A percentile compares a stretch with the other conserved stretches of the same genome.
Conservation (phyloP, 495 filamentous ascomycete genomes). For the Neurospora sp. region DNA sequence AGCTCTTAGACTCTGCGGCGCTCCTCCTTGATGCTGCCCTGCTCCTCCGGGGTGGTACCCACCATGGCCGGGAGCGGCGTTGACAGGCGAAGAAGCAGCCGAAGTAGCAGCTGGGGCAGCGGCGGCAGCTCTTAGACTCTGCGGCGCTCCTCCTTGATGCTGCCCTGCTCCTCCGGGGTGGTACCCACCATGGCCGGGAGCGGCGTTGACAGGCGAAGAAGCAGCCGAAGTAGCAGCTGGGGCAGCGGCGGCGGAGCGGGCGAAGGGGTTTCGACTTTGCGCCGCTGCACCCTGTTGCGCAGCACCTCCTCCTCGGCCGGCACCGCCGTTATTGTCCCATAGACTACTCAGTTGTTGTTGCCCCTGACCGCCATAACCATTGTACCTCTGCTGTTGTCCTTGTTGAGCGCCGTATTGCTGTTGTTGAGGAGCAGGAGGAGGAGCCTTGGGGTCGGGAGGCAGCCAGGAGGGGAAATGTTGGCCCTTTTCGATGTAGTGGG, state of each 20-base stretch:
- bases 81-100: no score
- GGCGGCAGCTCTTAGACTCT: slow-evolving; percentile 47
- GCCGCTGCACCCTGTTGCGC: slow-evolving; percentile 6
- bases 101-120: no score
- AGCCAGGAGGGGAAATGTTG: slow-evolving; percentile 81
- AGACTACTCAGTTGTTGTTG: slow-evolving; percentile 56
- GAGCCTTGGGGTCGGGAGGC: slow-evolving; percentile 70
- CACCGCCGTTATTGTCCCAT: slow-evolving; percentile 60
- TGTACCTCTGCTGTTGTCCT: slow-evolving; percentile 26
- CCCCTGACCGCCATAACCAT: slow-evolving; percentile 13
- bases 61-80: no score
- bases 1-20: no score
- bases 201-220: slow-evolving; percentile 22
- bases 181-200: slow-evolving; percentile 28
- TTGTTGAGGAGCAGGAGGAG: slow-evolving; percentile 35
- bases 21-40: no score
- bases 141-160: slow-evolving; percentile 41
- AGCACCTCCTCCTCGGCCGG: slow-evolving; percentile 18
- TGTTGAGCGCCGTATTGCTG: slow-evolving; percentile 35
- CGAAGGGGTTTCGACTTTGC: slow-evolving; percentile 15
- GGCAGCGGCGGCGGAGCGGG: slow-evolving; percentile 1
- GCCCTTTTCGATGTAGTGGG: slow-evolving; percentile 86
- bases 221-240: background rate
- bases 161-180: slow-evolving; percentile 54
- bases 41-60: no score